Evolutionary conservation across 805 yeast species (phyloP).

Genomic region (Clavispora phyllophila): DNA sequence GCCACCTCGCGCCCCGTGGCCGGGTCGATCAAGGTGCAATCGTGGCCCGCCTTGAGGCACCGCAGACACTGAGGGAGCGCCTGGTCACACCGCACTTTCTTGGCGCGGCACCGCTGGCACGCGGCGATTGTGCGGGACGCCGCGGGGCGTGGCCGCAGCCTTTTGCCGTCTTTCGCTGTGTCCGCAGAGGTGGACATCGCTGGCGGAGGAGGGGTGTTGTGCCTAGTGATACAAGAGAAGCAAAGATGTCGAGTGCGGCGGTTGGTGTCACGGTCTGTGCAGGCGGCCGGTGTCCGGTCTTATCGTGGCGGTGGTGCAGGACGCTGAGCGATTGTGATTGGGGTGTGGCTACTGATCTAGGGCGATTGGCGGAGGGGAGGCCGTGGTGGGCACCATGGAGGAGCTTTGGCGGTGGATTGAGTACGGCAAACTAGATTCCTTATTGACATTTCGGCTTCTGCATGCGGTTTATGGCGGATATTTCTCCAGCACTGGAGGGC

Average conservation of each 20-base stretch:
- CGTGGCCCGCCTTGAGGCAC: constrained; percentile 59
- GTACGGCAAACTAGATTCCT: no score
- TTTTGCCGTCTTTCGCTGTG: constrained; percentile 1
- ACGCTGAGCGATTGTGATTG: no score
- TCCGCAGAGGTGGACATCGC: neutral
- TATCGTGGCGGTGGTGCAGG: no score
- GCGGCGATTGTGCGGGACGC: constrained; percentile 71
- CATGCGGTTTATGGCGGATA: no score
- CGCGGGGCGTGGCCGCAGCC: constrained; percentile 20
- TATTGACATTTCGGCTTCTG: no score
- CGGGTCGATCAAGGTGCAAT: constrained; percentile 82
- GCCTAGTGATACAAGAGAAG: no score
- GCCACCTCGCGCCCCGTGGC: constrained; percentile 87
- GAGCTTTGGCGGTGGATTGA: no score
- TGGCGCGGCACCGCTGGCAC: constrained; percentile 73
- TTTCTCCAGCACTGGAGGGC: no score
- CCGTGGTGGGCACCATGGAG: no score
- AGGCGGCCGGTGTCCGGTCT: neutral
- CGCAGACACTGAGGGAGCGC: constrained; percentile 62
- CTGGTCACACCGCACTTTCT: constrained; percentile 65
- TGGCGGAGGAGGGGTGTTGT: no score
- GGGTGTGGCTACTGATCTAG: no score
- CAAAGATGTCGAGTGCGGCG: neutral
- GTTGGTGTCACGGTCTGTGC: neutral
- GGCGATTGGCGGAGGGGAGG: no score